phyloP scores from a whole-genome alignment of 2,329 filamentous ascomycete species.

The Sphaceloma murrayae region DNA sequence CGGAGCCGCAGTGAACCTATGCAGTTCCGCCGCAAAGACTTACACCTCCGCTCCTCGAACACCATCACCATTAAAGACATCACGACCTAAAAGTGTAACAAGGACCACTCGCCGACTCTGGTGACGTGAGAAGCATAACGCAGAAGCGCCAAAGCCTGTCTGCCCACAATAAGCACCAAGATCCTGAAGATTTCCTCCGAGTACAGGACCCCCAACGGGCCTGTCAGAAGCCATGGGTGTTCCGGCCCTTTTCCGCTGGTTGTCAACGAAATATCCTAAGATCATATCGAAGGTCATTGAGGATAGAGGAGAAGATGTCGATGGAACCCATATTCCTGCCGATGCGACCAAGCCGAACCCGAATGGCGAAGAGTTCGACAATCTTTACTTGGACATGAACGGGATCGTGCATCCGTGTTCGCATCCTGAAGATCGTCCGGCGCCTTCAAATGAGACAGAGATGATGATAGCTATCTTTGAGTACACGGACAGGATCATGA shows the following conservation, averaged over 20 bases:
- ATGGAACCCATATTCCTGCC: conserved; percentile 75
- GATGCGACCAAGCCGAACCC: conserved; percentile 80
- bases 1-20: conserved; percentile 2
- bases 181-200: too few species aligned
- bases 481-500: conserved; percentile 97
- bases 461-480: conserved; percentile 99
- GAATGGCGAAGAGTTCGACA: conserved; percentile 96
- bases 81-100: too few species aligned
- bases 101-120: too few species aligned
- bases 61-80: too few species aligned
- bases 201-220: not conserved
- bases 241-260: conserved; percentile 89
- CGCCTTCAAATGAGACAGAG: conserved; percentile 89
- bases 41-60: not conserved
- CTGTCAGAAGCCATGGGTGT: conserved; percentile 66
- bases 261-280: conserved; percentile 94
- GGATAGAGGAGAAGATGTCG: conserved; percentile 69
- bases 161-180: too few species aligned
- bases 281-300: conserved; percentile 89
- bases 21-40: not conserved
- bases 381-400: conserved; percentile 98
- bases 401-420: conserved; percentile 98
- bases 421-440: conserved; percentile 85
- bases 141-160: too few species aligned
- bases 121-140: too few species aligned